These are phyloP conservation scores for Zygosaccharomyces gambellarensis DNA, from an alignment of 805 yeast species.

Conservation along the genomic window DNA sequence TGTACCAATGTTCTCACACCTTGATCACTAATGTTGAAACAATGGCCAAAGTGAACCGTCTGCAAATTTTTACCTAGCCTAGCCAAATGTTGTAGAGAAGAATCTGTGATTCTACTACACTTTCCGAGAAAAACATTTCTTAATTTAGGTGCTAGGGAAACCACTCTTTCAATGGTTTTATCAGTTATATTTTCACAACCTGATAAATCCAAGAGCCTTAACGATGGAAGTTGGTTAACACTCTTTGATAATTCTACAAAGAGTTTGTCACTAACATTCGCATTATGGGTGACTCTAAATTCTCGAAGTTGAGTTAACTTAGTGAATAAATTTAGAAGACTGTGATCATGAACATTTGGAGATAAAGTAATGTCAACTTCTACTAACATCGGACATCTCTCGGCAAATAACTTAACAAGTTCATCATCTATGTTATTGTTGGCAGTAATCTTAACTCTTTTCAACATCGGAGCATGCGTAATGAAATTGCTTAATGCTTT, in stretches of 20 bases:
- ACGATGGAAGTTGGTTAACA: constrained; percentile 46
- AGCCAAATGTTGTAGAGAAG: constrained; percentile 65
- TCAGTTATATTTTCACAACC: constrained; percentile 80
- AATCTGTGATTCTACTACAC: constrained; percentile 81
- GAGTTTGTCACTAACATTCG: constrained; percentile 62
- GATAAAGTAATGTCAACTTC: constrained; percentile 88
- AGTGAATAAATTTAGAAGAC: constrained; percentile 52
- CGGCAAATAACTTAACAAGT: constrained; percentile 54
- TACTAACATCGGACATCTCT: constrained; percentile 72
- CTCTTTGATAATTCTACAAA: constrained; percentile 37
- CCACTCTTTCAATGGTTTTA: constrained; percentile 65
- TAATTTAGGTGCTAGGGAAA: constrained; percentile 73
- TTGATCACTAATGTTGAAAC: constrained; percentile 80
- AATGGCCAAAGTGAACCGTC: constrained; percentile 90
- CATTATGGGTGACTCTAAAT: constrained; percentile 71
- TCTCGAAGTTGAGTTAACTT: constrained; percentile 74
- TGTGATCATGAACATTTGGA: constrained; percentile 61
- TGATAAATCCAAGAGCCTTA: constrained; percentile 81
- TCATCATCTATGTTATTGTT: constrained; percentile 62
- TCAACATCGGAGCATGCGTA: constrained; percentile 62
- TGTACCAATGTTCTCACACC: constrained; percentile 75
- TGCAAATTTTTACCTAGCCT: constrained; percentile 74
- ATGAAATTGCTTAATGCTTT: constrained; percentile 56
- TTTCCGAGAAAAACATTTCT: constrained; percentile 86
- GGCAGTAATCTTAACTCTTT: constrained; percentile 76